These are phyloP conservation scores for Epichloe glyceriae DNA, from an alignment of 2,329 filamentous ascomycete species.

Conservation along the genomic window DNA sequence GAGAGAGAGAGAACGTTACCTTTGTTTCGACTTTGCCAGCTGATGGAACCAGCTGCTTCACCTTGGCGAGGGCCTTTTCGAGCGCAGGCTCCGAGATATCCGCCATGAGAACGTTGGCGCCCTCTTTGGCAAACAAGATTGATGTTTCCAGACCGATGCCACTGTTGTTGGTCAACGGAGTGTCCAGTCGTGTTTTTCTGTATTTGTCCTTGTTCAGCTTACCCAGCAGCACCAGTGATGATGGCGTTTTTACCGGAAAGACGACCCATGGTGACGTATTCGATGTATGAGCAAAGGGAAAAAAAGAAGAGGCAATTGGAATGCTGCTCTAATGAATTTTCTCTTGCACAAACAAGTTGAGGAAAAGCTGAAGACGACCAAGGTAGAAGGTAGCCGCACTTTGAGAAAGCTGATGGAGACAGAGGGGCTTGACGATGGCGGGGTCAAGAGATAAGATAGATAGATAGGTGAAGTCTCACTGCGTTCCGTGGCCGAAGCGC, in stretches of 20 bases:
- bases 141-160: conserved; percentile 88
- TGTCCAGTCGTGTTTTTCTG: not conserved
- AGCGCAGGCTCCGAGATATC: conserved; percentile 73
- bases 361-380: not conserved
- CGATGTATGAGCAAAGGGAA: not conserved
- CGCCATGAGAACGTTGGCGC: conserved; percentile 71
- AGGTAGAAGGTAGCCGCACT: not conserved
- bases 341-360: not conserved
- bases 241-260: conserved; percentile 51
- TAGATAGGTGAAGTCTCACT: too few species aligned
- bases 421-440: not conserved
- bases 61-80: conserved; percentile 61
- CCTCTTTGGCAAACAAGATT: conserved; percentile 82
- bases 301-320: not conserved
- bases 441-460: not conserved
- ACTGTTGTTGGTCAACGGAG: conserved; percentile 28
- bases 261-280: conserved; percentile 28
- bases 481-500: too few species aligned
- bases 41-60: conserved; percentile 56
- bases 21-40: conserved; percentile 47
- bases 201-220: conserved; percentile 12
- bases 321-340: not conserved
- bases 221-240: conserved; percentile 80
- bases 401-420: not conserved
- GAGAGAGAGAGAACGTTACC: conserved; percentile 18